Evolutionary conservation across 1,284 basidiomycete species (phyloP).

Genomic region (Puccinia novopanici): DNA sequence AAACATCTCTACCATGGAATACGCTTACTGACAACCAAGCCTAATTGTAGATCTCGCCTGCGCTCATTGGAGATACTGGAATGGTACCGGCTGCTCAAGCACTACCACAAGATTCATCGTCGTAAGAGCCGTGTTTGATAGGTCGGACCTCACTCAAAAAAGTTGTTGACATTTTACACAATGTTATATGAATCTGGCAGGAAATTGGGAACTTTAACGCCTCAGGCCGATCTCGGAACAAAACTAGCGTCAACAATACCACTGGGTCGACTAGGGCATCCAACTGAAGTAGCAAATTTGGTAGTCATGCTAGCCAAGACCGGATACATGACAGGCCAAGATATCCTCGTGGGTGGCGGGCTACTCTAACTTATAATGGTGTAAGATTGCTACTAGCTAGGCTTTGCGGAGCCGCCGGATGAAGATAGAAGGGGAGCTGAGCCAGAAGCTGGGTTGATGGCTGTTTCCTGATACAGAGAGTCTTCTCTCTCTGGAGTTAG

Average conservation of each 20-base stretch:
- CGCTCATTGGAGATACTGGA: slow-evolving; percentile 17
- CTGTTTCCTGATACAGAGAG: too few relatives aligned
- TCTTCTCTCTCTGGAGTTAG: too few relatives aligned
- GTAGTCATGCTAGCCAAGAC: slow-evolving; percentile 3
- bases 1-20: neutral
- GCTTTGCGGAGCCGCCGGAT: too few relatives aligned
- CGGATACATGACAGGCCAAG: neutral
- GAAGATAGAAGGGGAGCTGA: too few relatives aligned
- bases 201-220: neutral
- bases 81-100: slow-evolving; percentile 18
- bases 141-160: neutral
- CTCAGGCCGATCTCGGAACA: slow-evolving; percentile 10
- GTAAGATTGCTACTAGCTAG: too few relatives aligned
- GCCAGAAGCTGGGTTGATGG: too few relatives aligned
- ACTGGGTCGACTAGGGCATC: slow-evolving; percentile 22
- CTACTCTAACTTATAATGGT: neutral
- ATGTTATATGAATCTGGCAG: too few relatives aligned
- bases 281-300: neutral
- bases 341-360: neutral
- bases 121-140: too few relatives aligned
- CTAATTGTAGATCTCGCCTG: slow-evolving; percentile 1
- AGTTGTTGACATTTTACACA: neutral
- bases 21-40: neutral
- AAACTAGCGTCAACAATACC: slow-evolving; percentile 17
- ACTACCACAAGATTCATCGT: neutral